These are phyloP conservation scores for Fusarium transvaalense DNA, from an alignment of 2,329 filamentous ascomycete genomes.

Conservation along the genomic window DNA sequence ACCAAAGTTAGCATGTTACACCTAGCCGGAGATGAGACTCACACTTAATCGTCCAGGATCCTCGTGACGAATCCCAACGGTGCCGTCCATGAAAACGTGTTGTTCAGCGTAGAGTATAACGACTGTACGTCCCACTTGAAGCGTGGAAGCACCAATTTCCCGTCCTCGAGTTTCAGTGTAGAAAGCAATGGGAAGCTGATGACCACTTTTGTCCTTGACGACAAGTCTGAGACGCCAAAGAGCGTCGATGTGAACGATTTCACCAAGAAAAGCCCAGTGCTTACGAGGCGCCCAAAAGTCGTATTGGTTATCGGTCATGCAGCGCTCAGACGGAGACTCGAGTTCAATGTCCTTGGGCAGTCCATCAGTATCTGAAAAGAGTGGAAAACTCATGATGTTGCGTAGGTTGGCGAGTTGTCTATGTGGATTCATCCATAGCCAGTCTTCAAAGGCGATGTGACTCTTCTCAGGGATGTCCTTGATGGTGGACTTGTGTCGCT, in stretches of 20 bases:
- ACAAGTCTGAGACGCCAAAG: not conserved
- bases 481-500: not conserved
- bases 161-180: not conserved
- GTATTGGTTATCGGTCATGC: not conserved
- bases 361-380: not conserved
- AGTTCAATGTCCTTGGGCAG: not conserved
- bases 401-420: conserved; percentile 8
- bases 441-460: not conserved
- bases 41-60: conserved; percentile 8
- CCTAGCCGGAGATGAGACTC: rapidly evolving
- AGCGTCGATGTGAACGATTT: conserved; percentile 11
- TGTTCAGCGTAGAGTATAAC: conserved; percentile 20
- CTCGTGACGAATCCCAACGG: conserved; percentile 8
- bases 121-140: conserved; percentile 13
- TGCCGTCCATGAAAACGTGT: not conserved
- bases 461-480: not conserved
- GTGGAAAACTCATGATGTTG: conserved; percentile 9
- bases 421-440: conserved; percentile 11
- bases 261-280: conserved; percentile 35
- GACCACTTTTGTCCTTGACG: conserved; percentile 21
- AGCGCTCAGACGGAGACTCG: not conserved
- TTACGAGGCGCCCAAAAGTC: not conserved
- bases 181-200: conserved; percentile 5
- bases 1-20: rapidly evolving
- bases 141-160: not conserved